Conservation (phyloP, 192 early-diverging fungal genomes). For the Lobosporangium transversale region DNA sequence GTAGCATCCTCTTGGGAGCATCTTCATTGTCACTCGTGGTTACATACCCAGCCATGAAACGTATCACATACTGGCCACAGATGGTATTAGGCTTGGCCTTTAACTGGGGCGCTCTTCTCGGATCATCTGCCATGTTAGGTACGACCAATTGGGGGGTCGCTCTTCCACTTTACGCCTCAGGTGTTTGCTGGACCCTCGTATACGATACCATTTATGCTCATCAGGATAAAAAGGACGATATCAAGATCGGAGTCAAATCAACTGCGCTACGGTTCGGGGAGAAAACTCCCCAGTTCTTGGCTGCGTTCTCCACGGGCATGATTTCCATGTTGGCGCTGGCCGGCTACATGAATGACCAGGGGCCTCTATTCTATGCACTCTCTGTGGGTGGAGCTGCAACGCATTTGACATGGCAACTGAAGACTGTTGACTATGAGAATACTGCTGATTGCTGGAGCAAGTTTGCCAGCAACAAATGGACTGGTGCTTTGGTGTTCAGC, state of each 20-base stretch:
- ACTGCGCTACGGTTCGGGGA: conserved; percentile 90
- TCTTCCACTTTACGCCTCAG: conserved; percentile 85
- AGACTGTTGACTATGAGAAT: conserved; percentile 72
- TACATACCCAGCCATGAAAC: conserved; percentile 94
- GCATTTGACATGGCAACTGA: conserved; percentile 87
- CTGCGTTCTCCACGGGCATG: conserved; percentile 76
- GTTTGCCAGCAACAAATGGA: conserved; percentile 83
- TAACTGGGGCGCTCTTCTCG: conserved; percentile 94
- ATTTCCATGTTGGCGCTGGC: conserved; percentile 74
- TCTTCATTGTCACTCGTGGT: conserved; percentile 81
- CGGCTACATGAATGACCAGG: conserved; percentile 85
- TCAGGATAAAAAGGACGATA: conserved; percentile 94
- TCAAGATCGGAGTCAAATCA: conserved; percentile 87
- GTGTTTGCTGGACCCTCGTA: conserved; percentile 92
- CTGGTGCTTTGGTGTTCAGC: conserved; percentile 79
- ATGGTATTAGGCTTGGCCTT: conserved; percentile 87
- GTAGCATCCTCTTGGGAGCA: conserved; percentile 81
- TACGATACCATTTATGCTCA: conserved; percentile 99
- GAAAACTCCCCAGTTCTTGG: conserved; percentile 71
- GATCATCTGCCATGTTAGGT: conserved; percentile 85
- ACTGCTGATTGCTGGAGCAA: conserved; percentile 74
- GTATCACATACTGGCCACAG: conserved; percentile 96
- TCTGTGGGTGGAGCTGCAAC: conserved; percentile 76
- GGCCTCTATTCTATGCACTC: conserved; percentile 74
- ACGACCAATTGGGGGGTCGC: conserved; percentile 72